Evolutionary conservation across 345 rosid genomes (phyloP).

Genomic region (Eucalyptus shirleyi): DNA sequence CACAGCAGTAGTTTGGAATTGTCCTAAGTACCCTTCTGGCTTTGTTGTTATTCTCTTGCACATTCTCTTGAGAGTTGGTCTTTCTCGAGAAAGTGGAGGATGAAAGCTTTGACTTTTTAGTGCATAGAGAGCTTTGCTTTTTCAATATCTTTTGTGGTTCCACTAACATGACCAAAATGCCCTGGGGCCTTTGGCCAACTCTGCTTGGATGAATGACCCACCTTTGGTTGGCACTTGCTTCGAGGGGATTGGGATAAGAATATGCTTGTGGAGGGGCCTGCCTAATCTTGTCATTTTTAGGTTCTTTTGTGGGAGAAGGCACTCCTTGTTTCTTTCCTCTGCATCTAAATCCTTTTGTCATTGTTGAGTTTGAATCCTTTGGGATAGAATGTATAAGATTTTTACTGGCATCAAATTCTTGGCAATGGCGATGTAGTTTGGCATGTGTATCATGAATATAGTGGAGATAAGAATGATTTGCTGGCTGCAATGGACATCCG

Average conservation of each 20-base stretch:
- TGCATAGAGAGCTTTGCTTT: neutral
- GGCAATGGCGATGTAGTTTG: neutral
- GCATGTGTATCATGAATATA: neutral
- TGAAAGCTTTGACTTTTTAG: neutral
- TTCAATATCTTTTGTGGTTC: neutral
- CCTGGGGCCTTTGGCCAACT: neutral
- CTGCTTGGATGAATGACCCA: neutral
- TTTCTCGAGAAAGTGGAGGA: neutral
- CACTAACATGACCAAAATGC: neutral
- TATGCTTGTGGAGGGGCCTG: neutral
- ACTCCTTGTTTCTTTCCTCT: neutral
- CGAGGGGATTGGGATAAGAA: neutral
- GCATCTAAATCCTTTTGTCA: neutral
- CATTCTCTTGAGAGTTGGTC: neutral
- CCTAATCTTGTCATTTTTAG: neutral
- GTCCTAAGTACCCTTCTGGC: neutral
- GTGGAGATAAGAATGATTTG: neutral
- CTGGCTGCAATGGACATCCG: neutral
- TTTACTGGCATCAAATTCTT: neutral
- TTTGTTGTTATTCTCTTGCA: neutral
- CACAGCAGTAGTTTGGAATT: constrained; percentile 7
- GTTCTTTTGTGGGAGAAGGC: neutral
- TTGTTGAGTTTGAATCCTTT: neutral
- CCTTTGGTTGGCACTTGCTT: neutral
- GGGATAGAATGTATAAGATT: neutral